Base-by-base conservation (phyloP, 441 rosid genomes). In the Raphanus hybrid region DNA sequence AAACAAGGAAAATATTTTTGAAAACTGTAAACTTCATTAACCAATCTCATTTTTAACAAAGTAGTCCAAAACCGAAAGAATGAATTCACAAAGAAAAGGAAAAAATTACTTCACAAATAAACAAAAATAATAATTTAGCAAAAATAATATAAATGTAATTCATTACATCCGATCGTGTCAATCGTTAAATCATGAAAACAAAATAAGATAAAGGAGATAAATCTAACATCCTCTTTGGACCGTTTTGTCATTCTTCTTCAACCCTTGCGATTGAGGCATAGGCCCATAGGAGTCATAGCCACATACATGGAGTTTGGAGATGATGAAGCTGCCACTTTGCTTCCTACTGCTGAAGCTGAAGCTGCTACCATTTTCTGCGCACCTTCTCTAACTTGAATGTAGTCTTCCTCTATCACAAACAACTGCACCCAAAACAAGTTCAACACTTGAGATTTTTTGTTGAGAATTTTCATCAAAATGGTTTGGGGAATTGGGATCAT, bases 361-460 rank as follows among this genome's bases (percentile, higher is more conserved):
- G 97, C 98, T 69, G 97, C 96, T 84, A 96, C 89, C 86, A 82
- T 91, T 85, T 87, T 89, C 69, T 96, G 98, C 39, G 98, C 99
- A 71, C 99, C 99, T 76, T 92, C 98, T 69, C 90, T 87, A 65
- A 91, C 97, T 80, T 88, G 92, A 81, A 96, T 93, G 79, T 67
- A 83, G 77, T 96, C 97, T 0, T 89, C 98, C 85, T 93, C 98
- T 58, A 93, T 85, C 74, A 86, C 80, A 81, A 96, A 96, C 61
- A 92, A 85, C 99, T 96, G 89, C 79, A 45, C 79, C 20, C 34
- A 61, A 52, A 37, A 29, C 75, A 23, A 26, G 4, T 73, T 72
- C 5, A 37, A 34, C 52, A 50, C 43, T 34, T 34, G 11, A 37
- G 3, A 37, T 8, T 37, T 37, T 0, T 35, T 37, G 8, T 37